phyloP scores from a whole-genome alignment of 306 rosid genomes.

The Lupinus albus region DNA sequence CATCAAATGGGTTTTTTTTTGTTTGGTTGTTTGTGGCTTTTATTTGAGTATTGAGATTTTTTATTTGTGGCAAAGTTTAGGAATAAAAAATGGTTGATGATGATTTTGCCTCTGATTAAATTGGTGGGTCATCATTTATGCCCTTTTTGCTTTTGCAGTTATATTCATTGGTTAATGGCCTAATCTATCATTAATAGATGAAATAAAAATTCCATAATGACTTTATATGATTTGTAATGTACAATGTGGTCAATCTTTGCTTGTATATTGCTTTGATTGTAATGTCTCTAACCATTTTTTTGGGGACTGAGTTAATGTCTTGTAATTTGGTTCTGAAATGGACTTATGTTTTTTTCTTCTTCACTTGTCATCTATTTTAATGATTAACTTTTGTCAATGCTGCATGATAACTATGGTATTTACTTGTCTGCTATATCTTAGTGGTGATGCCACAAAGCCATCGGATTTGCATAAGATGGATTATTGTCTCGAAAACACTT shows the following conservation, averaged over 20 bases:
- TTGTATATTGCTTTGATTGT: conserved; percentile 20
- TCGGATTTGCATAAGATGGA: conserved; percentile 66
- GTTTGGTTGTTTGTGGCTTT: conserved; percentile 22
- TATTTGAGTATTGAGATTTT: conserved; percentile 23
- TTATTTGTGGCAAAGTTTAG: conserved; percentile 31
- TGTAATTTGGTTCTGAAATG: not conserved
- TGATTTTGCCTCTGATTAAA: conserved; percentile 54
- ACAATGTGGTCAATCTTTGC: conserved; percentile 14
- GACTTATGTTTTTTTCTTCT: conserved; percentile 1
- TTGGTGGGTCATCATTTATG: conserved; percentile 51
- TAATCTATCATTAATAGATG: conserved; percentile 12
- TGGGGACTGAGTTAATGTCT: conserved; percentile 16
- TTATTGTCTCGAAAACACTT: conserved; percentile 49
- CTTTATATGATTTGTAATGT: conserved; percentile 28
- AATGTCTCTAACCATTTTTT: conserved; percentile 7
- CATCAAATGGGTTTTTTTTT: conserved; percentile 25
- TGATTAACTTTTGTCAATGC: conserved; percentile 20
- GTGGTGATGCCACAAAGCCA: conserved; percentile 48
- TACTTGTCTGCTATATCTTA: conserved; percentile 35
- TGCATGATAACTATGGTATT: conserved; percentile 20
- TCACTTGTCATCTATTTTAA: conserved; percentile 20
- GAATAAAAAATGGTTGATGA: conserved; percentile 37
- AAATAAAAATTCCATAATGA: conserved; percentile 31
- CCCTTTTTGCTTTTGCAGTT: conserved; percentile 13
- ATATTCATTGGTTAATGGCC: conserved; percentile 22